Evolutionary conservation across 2,329 filamentous ascomycete genomes (phyloP).

Genomic region (Chaetomiaceae sp.): DNA sequence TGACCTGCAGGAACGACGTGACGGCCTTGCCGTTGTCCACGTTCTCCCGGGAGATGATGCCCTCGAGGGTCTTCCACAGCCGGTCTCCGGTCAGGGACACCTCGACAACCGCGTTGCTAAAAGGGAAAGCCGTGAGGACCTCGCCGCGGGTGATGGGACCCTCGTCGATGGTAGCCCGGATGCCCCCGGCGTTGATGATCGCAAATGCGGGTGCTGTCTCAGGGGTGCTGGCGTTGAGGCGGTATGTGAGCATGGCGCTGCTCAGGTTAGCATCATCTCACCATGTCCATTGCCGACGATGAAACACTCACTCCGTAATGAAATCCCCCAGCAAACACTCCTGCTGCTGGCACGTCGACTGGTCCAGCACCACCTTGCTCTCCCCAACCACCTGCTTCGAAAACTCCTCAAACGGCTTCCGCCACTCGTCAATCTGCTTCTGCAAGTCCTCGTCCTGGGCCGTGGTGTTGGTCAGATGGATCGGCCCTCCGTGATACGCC

Average conservation of each 20-base stretch:
- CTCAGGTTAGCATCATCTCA: constrained; percentile 22
- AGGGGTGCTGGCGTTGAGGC: constrained; percentile 42
- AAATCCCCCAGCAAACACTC: constrained; percentile 57
- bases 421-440: constrained; percentile 54
- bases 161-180: constrained; percentile 58
- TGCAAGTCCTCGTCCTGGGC: constrained; percentile 53
- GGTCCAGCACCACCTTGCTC: constrained; percentile 53
- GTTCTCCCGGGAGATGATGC: constrained; percentile 51
- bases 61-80: constrained; percentile 56
- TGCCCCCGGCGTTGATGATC: constrained; percentile 60
- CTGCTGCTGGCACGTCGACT: constrained; percentile 51
- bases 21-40: constrained; percentile 49
- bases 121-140: constrained; percentile 61
- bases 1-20: constrained; percentile 59
- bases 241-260: constrained; percentile 58
- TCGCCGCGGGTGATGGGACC: constrained; percentile 60
- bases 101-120: constrained; percentile 61
- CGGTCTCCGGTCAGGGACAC: constrained; percentile 49
- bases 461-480: constrained; percentile 60
- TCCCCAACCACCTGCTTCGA: constrained; percentile 53
- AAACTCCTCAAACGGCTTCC: constrained; percentile 56
- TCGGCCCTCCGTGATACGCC: constrained; percentile 58
- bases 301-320: constrained; percentile 43
- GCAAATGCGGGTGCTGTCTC: constrained; percentile 49
- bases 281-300: too few relatives aligned